Base-by-base conservation (phyloP, 805 yeast species). In the Kodamaea kakaduensis region DNA sequence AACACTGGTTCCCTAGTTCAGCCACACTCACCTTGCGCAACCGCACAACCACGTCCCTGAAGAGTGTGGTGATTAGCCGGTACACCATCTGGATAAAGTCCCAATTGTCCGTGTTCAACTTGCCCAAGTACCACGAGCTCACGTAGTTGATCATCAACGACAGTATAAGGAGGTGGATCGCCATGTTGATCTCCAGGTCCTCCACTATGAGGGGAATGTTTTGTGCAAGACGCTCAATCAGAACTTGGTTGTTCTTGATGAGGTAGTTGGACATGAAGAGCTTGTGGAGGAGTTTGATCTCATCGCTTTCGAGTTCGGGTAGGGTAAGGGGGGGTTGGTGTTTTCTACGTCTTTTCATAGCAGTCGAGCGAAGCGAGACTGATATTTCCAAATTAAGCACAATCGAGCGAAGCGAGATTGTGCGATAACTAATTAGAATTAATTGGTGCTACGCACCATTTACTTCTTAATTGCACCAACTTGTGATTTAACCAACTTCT, bases 121-220 rank as follows among this genome's bases (percentile, higher is more conserved):
- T 38, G 32, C 21, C 19, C 19, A 41, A 24, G 37, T 46, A 46
- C 50, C 50, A 46, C 28, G 47, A 38, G 21, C 25, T 34, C 25
- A 46, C 38, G 30, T 31, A 46, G 14, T 38, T 44, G 21, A 36
- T 39, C 29, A 44, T 28, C 8, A 65, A 55, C 3, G 56, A 45
- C 22, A 62, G 53, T n/a, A 65, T 40, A 36, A 67, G 60, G 37
- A 65, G 43, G 41, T 67, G 71, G 10, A 66, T 37, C 34, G 61
- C 59, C 32, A 64, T 51, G 32, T 64, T 64, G 26, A 64, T 44
- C 12, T 47, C 45, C 15, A 39, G 24, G 14, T 31, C 28, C 17
- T 45, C 45, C 6, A 61, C 50, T 5, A 64, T 36, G 5, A 30
- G 32, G 4, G 69, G 69, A 9, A 65, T 45, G 37, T 56, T 48